Evolutionary conservation across 768 basidiomycete species (phyloP), one percentile per base, ranked within the genome.

Genomic region (Calocybe indica): DNA sequence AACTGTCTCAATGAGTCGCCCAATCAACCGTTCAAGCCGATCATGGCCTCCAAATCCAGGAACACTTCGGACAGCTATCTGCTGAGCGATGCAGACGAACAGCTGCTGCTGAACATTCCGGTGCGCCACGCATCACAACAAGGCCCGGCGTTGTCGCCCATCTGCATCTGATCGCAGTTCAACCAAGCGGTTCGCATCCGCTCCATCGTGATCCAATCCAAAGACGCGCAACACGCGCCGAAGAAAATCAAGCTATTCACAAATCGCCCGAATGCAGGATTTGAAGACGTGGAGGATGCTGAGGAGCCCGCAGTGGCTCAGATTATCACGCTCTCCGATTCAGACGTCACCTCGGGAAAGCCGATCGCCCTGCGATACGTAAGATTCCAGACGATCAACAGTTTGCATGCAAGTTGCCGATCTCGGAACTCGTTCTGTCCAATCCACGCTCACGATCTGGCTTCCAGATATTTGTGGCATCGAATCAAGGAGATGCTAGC

Each of bases 31-130:
- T 58, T 88, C 40, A 72, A 74, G 52, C 67, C 73, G 15, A 74
- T 88, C 47, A 52, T 86, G 11, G 52, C 58, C 0, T 15, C 42
- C 36, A 81, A 70, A 54, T 59, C 62, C 10, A 62, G 58, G 45
- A 85, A 85, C 62, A 70, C 66, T 1, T 55, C 67, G 29, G 36
- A 47, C 13, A 65, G 64, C 29, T 82, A 74, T 62, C 70, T 88
- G 46, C 68, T 77, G 51, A 85, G 83, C 55, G 84, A 88, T 58
- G 78, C 75, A 2, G 87, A 89, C 53, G 87, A 83, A 53, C 82
- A 89, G 60, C 71, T 89, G 6, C 65, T 89, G 22, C 49, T 89
- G 41, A 85, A 70, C 55, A 73, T 89, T 46, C 71, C 75, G n/a
- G 85, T 86, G 57, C 55, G 79, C 69, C 15, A 52, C 36, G 37